phyloP scores from a whole-genome alignment of 2,329 filamentous ascomycete species.

The Alternaria solani region DNA sequence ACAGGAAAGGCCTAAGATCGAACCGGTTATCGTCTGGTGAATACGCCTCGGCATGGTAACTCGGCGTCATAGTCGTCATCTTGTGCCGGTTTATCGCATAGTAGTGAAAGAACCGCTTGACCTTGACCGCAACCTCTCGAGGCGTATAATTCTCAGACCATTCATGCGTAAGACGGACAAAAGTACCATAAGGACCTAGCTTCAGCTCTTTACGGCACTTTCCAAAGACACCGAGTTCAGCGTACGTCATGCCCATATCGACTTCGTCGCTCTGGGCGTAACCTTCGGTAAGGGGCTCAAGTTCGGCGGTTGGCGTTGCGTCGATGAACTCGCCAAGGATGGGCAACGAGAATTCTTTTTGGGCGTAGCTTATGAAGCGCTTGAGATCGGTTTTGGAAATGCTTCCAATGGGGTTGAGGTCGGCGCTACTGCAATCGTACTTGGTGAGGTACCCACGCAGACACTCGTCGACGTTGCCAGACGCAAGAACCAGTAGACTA shows the following conservation, averaged over 20 bases:
- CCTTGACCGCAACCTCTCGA: constrained; percentile 57
- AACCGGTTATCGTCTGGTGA: constrained; percentile 66
- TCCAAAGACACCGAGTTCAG: constrained; percentile 61
- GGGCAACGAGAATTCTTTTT: constrained; percentile 65
- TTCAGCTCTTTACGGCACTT: constrained; percentile 64
- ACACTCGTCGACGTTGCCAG: constrained; percentile 67
- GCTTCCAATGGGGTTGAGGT: constrained; percentile 65
- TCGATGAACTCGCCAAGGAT: constrained; percentile 71
- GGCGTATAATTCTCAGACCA: constrained; percentile 55
- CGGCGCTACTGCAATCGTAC: constrained; percentile 67
- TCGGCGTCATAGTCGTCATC: constrained; percentile 40
- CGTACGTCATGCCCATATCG: constrained; percentile 60
- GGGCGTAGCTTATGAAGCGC: constrained; percentile 70
- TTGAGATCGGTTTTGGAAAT: constrained; percentile 75
- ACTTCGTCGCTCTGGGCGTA: constrained; percentile 64
- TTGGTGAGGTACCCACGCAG: constrained; percentile 71
- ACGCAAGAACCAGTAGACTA: constrained; percentile 70
- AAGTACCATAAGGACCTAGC: constrained; percentile 60
- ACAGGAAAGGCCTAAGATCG: constrained; percentile 56
- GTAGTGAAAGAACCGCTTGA: constrained; percentile 53
- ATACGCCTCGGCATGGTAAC: constrained; percentile 57
- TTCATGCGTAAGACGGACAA: constrained; percentile 60
- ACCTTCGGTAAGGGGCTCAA: constrained; percentile 68
- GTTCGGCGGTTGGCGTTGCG: constrained; percentile 57
- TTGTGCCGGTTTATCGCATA: constrained; percentile 35